These are phyloP conservation scores for Bonia amplexicaulis DNA, from an alignment of 176 grass and related monocot species.

Conservation along the genomic window DNA sequence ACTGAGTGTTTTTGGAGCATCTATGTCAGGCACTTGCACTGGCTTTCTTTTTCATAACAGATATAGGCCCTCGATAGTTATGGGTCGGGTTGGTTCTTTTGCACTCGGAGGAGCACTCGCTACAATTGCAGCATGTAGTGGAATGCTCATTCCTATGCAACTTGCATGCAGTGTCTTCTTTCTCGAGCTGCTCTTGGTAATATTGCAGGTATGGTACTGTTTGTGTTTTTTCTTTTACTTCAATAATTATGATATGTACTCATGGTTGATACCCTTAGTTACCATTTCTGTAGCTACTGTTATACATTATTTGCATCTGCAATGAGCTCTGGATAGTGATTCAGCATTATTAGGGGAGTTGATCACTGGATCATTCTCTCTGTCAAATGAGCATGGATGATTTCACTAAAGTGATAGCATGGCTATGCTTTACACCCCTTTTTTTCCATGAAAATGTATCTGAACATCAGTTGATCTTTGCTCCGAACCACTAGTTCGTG, in stretches of 20 bases:
- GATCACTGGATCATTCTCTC: background rate
- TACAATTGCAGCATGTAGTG: slow-evolving; percentile 74
- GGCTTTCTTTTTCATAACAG: slow-evolving; percentile 94
- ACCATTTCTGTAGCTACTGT: background rate
- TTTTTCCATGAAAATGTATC: background rate
- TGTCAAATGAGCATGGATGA: background rate
- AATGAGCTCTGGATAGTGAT: background rate
- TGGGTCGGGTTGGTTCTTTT: slow-evolving; percentile 75
- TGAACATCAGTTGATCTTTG: background rate
- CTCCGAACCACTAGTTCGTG: background rate
- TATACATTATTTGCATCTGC: background rate
- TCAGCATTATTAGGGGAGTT: background rate
- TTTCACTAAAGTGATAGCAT: background rate
- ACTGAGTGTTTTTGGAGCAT: slow-evolving; percentile 83
- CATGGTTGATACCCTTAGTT: background rate
- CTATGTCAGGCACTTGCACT: slow-evolving; percentile 81
- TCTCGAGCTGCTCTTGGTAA: slow-evolving; percentile 55
- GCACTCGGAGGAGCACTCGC: slow-evolving; percentile 80
- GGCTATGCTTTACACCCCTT: background rate
- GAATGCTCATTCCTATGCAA: slow-evolving; percentile 91
- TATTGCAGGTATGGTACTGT: slow-evolving; percentile 60
- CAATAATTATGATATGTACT: background rate
- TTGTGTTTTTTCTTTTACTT: background rate
- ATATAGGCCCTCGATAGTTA: slow-evolving; percentile 73
- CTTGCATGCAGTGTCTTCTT: slow-evolving; percentile 59